Percentiles rank a stretch among this genome's conserved stretches.
Conservation (phyloP, 345 rosid species). For the Brassica juncea region DNA sequence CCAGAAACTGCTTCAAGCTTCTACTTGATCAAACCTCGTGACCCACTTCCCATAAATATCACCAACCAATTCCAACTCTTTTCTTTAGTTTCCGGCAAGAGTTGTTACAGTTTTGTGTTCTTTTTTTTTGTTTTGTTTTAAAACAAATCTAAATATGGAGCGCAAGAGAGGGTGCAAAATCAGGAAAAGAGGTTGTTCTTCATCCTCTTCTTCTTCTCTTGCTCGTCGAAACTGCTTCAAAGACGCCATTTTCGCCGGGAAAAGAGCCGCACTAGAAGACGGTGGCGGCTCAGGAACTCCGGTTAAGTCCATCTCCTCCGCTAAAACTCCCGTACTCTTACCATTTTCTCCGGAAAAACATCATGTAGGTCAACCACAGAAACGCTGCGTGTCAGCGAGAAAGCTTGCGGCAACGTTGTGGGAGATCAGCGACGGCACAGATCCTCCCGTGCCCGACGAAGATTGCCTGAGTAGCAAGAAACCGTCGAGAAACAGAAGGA, state of each 20-base stretch:
- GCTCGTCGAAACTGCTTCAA: constrained; percentile 72
- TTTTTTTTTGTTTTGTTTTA: neutral
- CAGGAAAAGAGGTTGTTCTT: constrained; percentile 85
- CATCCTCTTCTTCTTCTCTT: constrained; percentile 81
- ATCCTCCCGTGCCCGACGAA: constrained; percentile 37
- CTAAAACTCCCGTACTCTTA: constrained; percentile 41
- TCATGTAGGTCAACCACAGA: constrained; percentile 22
- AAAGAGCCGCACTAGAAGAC: constrained; percentile 33
- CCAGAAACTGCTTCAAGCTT: constrained; percentile 27
- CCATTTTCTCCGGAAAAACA: constrained; percentile 27
- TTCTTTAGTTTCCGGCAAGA: constrained; percentile 1
- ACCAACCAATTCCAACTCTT: neutral
- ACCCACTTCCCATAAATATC: constrained; percentile 19
- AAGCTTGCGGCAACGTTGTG: constrained; percentile 89
- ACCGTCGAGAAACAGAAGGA: constrained; percentile 44
- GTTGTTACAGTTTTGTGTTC: neutral
- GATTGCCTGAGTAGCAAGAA: constrained; percentile 40
- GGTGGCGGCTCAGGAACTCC: constrained; percentile 71
- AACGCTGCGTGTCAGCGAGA: constrained; percentile 67
- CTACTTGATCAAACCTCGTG: constrained; percentile 28
- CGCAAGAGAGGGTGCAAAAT: constrained; percentile 62
- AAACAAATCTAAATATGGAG: constrained; percentile 37
- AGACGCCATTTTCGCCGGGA: constrained; percentile 71
- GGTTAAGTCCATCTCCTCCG: constrained; percentile 52
- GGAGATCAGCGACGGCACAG: constrained; percentile 70